Evolutionary conservation across 352 stramenopile genomes (phyloP).

Genomic region (Pythium pyrilobum): DNA sequence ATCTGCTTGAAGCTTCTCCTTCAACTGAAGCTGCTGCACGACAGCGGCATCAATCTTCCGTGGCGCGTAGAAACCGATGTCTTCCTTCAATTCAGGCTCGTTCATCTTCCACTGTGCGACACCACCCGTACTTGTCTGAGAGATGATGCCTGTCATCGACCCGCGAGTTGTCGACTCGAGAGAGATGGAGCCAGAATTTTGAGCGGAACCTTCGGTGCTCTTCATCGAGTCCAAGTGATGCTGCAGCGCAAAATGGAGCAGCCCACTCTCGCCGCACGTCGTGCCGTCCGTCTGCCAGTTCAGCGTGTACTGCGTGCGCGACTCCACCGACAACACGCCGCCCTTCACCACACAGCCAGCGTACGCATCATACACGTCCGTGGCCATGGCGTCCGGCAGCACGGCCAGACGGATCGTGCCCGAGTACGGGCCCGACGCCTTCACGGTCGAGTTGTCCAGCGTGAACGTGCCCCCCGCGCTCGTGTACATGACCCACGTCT

Average conservation of each 20-base stretch:
- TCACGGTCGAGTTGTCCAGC: slow-evolving; percentile 35
- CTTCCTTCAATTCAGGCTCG: slow-evolving; percentile 40
- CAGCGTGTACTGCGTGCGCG: slow-evolving; percentile 53
- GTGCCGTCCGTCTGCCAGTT: slow-evolving; percentile 50
- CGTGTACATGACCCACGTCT: slow-evolving; percentile 73
- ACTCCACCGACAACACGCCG: slow-evolving; percentile 44
- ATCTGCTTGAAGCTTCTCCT: slow-evolving; percentile 42
- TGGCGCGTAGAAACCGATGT: slow-evolving; percentile 53
- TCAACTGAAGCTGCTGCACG: slow-evolving; percentile 27
- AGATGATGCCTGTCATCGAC: slow-evolving; percentile 40
- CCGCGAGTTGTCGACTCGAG: slow-evolving; percentile 54
- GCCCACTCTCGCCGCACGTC: slow-evolving; percentile 31
- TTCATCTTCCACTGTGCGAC: slow-evolving; percentile 43
- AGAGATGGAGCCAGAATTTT: slow-evolving; percentile 23
- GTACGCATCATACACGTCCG: slow-evolving; percentile 52
- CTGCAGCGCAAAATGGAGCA: slow-evolving; percentile 63
- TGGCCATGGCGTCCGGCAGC: slow-evolving; percentile 29
- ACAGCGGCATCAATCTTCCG: slow-evolving; percentile 24
- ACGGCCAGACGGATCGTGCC: slow-evolving; percentile 57
- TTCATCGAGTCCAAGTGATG: slow-evolving; percentile 53
- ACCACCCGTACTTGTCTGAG: slow-evolving; percentile 30
- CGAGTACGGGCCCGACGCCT: slow-evolving; percentile 31
- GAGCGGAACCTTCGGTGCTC: slow-evolving; percentile 6
- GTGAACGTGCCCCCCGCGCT: slow-evolving; percentile 37
- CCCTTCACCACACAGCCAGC: slow-evolving; percentile 49